These are phyloP conservation scores for Rhizopus delemar DNA, from an alignment of 371 early-diverging fungal genomes.

Conservation along the genomic window DNA sequence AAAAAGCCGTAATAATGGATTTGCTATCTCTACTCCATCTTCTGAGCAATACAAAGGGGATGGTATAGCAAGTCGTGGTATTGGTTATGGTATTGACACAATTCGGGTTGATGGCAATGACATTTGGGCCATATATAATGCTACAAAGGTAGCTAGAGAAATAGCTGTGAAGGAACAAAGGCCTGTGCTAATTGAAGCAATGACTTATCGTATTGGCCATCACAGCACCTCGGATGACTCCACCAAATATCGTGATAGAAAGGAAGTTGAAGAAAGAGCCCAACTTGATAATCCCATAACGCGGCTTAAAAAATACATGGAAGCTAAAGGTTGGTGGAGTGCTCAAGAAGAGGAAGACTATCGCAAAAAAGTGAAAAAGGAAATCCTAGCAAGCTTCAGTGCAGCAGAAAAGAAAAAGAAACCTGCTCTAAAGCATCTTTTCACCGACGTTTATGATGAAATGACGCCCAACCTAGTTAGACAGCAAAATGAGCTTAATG, in stretches of 20 bases:
- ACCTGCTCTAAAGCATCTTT: slow-evolving; percentile 80
- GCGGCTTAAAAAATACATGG: slow-evolving; percentile 89
- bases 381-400: slow-evolving; percentile 77
- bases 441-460: slow-evolving; percentile 93
- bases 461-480: slow-evolving; percentile 71
- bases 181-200: slow-evolving; percentile 95
- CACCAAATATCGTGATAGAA: slow-evolving; percentile 79
- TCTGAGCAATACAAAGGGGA: slow-evolving; percentile 96
- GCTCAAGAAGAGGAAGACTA: slow-evolving; percentile 72
- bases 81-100: slow-evolving; percentile 97
- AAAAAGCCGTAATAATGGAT: slow-evolving; percentile 94
- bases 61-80: slow-evolving; percentile 91
- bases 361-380: slow-evolving; percentile 61
- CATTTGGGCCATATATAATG: slow-evolving; percentile 94
- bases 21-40: slow-evolving; percentile 95
- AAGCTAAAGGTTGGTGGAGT: slow-evolving; percentile 83
- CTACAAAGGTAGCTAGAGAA: slow-evolving; percentile 80
- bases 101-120: slow-evolving; percentile 98
- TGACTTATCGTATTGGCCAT: slow-evolving; percentile 96
- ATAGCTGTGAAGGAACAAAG: slow-evolving; percentile 77
- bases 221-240: slow-evolving; percentile 98
- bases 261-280: slow-evolving; percentile 86
- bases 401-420: slow-evolving; percentile 88
- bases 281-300: slow-evolving; percentile 85
- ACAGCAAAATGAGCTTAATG: slow-evolving; percentile 79